Evolutionary conservation across 2,329 filamentous ascomycete species (phyloP), one percentile per base, ranked within the genome.

Genomic region (Teratosphaeria pseudoeucalypti): DNA sequence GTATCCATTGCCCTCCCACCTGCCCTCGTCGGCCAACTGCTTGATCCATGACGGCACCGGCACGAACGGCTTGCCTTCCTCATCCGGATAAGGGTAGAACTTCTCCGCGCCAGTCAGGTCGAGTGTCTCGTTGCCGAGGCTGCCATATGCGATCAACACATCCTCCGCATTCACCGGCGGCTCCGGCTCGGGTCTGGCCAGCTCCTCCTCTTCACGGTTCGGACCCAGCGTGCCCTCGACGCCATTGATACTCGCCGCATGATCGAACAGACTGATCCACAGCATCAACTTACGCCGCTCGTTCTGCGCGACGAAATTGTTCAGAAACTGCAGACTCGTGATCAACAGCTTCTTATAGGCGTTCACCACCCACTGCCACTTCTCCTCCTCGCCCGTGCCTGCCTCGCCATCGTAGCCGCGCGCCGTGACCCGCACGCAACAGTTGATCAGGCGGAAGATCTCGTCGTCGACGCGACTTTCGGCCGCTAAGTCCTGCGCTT

Each of bases 341-440:
- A 86, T 85, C 66, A 86, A 75, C 19, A 86, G 74, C 65, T 84
- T 83, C 73, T 87, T 86, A 73, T 85, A 86, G 3, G 82, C 79
- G 67, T 84, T 85, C 62, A 86, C 82, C 58, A 85, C 82, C 71
- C 80, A 81, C 72, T 85, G 82, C 83, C 83, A 86, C 64, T 82
- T 82, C 65, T 85, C 82, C 70, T 86, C 82, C 60, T 85, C 83
- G 57, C 80, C 76, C 4, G 81, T 79, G 60, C 83, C 81, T 6
- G 82, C 80, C 67, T 85, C 82, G 34, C 84, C 84, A 70, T 86
- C 84, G 62, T 84, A 87, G 0, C 84, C 84, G 63, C 83, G 73
- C 9, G 83, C 83, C 0, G 84, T 86, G 12, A 86, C 83, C 56
- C 82, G 77, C 11, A 87, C 83, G 66, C 83, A 86, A 55, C 84